These are phyloP conservation scores for Akanthomyces uredinophilus DNA, from an alignment of 2,329 filamentous ascomycete genomes.

Conservation along the genomic window DNA sequence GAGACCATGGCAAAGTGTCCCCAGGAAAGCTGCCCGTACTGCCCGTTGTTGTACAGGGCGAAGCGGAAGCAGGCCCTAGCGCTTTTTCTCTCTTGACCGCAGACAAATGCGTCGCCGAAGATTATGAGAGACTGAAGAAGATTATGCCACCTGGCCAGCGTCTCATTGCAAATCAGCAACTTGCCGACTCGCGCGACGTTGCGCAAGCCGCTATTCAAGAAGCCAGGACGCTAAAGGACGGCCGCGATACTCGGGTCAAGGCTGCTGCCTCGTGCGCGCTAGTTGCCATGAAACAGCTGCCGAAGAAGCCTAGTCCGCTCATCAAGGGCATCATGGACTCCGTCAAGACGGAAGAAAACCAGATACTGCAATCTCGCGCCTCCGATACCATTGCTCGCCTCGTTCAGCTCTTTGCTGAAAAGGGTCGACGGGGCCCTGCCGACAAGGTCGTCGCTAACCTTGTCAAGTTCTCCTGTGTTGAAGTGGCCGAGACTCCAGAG, in stretches of 20 bases:
- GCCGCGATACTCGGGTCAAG: conserved; percentile 78
- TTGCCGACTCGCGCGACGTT: conserved; percentile 70
- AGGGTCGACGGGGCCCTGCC: conserved; percentile 75
- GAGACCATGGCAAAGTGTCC: conserved; percentile 80
- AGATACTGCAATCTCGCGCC: conserved; percentile 80
- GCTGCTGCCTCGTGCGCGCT: conserved; percentile 83
- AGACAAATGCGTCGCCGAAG: conserved; percentile 77
- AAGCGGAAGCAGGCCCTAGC: conserved; percentile 82
- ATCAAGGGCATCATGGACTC: conserved; percentile 99
- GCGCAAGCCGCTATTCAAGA: conserved; percentile 71
- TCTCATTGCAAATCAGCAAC: conserved; percentile 72
- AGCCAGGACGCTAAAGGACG: conserved; percentile 70
- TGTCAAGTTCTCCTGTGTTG: conserved; percentile 95
- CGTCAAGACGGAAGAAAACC: conserved; percentile 89
- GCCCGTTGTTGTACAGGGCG: conserved; percentile 89
- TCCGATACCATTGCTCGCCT: conserved; percentile 78
- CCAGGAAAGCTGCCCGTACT: conserved; percentile 70
- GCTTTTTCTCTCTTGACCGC: conserved; percentile 87
- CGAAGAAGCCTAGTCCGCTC: conserved; percentile 86
- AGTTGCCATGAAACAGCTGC: conserved; percentile 79
- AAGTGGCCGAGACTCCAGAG: conserved; percentile 95
- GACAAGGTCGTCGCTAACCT: conserved; percentile 95
- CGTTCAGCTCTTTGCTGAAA: conserved; percentile 78
- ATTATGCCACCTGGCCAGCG: conserved; percentile 83
- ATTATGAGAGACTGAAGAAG: conserved; percentile 86